Conservation (phyloP, 1,284 basidiomycete genomes). For the Irpex sp. region DNA sequence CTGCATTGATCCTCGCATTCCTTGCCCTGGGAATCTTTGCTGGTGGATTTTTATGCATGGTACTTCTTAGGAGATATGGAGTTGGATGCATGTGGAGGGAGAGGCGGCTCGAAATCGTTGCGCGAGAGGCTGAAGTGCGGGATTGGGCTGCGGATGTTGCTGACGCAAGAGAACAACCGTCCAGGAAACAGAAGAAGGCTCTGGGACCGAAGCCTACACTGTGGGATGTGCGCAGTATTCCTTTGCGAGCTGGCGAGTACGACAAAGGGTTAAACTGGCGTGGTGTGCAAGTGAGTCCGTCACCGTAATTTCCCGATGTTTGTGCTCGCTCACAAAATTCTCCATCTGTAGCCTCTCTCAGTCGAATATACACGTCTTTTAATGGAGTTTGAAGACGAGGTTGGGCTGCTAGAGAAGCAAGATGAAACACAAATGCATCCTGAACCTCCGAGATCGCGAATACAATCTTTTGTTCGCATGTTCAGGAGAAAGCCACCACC, state of each 20-base stretch:
- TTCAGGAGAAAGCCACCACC: background rate
- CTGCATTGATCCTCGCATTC: conserved; percentile 27
- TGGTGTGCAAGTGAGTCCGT: conserved; percentile 18
- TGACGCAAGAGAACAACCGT: background rate
- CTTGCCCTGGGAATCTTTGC: conserved; percentile 26
- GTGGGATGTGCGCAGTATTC: conserved; percentile 14
- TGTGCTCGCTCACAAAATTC: background rate
- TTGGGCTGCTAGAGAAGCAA: background rate
- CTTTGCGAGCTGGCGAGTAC: background rate
- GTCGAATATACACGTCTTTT: background rate
- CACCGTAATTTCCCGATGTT: background rate
- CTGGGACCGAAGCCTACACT: conserved; percentile 20
- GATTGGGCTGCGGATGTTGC: background rate
- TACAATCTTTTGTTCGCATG: background rate
- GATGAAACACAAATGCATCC: background rate
- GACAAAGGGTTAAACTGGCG: conserved; percentile 12
- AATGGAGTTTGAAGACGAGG: background rate
- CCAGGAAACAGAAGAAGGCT: conserved; percentile 6
- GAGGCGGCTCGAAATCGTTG: conserved; percentile 5
- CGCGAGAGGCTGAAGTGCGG: conserved; percentile 6
- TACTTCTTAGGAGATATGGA: conserved; percentile 20
- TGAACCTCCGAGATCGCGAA: background rate
- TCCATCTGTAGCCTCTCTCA: background rate
- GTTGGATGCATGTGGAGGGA: conserved; percentile 2
- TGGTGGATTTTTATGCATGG: conserved; percentile 23